Conservation (phyloP, 2,329 filamentous ascomycete species). For the Phaeosphaeria sp. region DNA sequence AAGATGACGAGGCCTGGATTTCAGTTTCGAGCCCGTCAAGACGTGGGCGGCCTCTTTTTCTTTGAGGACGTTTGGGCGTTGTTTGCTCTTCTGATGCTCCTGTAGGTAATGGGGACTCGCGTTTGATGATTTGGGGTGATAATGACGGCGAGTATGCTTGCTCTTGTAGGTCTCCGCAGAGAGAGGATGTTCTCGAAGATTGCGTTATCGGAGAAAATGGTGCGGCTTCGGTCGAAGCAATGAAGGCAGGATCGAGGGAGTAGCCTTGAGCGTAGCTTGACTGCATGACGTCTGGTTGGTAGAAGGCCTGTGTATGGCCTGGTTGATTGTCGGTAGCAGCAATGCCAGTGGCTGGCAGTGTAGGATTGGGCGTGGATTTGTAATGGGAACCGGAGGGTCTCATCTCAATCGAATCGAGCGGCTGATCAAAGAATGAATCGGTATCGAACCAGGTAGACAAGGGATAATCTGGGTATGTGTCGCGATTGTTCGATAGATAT, state of each 20-base stretch:
- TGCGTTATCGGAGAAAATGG: conserved; percentile 23
- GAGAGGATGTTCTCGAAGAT: conserved; percentile 41
- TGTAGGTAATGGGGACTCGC: conserved; percentile 33
- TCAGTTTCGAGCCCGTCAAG: conserved; percentile 31
- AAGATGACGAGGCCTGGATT: conserved; percentile 20
- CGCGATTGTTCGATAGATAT: conserved; percentile 32
- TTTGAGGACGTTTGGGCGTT: conserved; percentile 31
- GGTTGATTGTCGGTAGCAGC: conserved; percentile 16
- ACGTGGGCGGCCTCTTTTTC: conserved; percentile 41
- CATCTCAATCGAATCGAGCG: conserved; percentile 31
- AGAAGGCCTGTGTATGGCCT: conserved; percentile 24
- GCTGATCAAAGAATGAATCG: conserved; percentile 33
- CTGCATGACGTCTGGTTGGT: conserved; percentile 15
- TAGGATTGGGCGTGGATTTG: conserved; percentile 17
- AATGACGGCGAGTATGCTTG: conserved; percentile 29
- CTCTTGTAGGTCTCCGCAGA: conserved; percentile 37
- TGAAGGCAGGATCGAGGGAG: conserved; percentile 23
- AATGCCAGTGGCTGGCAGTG: conserved; percentile 21
- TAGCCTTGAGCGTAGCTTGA: conserved; percentile 21
- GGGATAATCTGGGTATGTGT: conserved; percentile 28
- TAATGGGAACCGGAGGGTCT: conserved; percentile 15
- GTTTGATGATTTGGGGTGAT: conserved; percentile 39
- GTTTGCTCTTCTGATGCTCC: conserved; percentile 25
- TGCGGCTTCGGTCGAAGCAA: conserved; percentile 19
- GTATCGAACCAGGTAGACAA: conserved; percentile 38